Conservation (phyloP, 2,329 filamentous ascomycete genomes). For the Curvularia eragrostidis region DNA sequence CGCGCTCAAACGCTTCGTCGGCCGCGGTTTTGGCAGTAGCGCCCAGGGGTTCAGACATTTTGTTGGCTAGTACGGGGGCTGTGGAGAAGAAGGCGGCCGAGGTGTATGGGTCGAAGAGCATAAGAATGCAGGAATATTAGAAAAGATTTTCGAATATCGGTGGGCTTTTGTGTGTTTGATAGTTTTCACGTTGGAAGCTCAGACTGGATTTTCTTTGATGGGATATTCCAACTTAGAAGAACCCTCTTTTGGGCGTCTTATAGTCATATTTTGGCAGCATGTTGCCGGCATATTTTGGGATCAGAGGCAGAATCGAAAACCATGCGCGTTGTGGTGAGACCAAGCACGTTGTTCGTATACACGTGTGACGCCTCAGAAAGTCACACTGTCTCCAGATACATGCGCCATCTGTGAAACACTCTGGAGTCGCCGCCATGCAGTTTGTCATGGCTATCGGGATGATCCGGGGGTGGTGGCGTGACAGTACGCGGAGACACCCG, state of each 20-base stretch:
- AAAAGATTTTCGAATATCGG: too few relatives aligned
- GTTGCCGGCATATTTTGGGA: background rate
- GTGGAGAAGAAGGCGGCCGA: background rate
- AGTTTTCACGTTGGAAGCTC: background rate
- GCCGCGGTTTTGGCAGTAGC: conserved; percentile 10
- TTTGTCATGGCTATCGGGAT: background rate
- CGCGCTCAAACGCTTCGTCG: conserved; percentile 31
- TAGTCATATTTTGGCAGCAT: background rate
- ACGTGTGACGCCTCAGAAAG: background rate
- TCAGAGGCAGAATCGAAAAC: background rate
- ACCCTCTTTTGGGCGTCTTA: background rate
- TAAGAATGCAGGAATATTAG: background rate
- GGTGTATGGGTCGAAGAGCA: conserved; percentile 3
- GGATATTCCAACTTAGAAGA: too few relatives aligned
- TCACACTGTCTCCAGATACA: background rate
- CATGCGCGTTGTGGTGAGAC: conserved; percentile 1
- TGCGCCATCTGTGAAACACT: background rate
- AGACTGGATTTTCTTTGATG: background rate
- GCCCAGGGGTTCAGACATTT: conserved; percentile 11
- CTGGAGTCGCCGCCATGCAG: background rate
- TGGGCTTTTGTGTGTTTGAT: too few relatives aligned
- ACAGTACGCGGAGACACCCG: conserved; percentile 10
- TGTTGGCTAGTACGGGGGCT: background rate
- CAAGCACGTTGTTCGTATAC: background rate
- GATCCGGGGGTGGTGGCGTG: conserved; percentile 8